Base-by-base conservation (phyloP, 2,329 filamentous ascomycete species). In the Neopestalotiopsis sp. region DNA sequence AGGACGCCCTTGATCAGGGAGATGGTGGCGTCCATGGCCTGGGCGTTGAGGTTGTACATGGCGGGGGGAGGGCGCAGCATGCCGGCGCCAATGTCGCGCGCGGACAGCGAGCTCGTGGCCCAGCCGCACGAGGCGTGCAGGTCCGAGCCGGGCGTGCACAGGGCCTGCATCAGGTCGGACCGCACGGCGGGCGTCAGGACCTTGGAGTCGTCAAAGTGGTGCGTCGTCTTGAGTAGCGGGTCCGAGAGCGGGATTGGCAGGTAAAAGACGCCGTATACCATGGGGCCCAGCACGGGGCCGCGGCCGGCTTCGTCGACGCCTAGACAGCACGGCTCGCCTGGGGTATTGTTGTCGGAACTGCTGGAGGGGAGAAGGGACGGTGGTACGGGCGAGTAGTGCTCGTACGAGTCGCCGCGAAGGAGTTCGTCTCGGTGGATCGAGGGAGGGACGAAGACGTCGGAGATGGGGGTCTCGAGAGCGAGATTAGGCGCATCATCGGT, bases 191-290 rank as follows among this genome's bases (percentile, higher is more conserved):
- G 89, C 0, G 92, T 97, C 52, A 98, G 89, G 4, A 94, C 93
- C 83, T 98, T 98, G 79, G 93, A 97, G 85, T 98, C 95, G 84
- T 98, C 92, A 82, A 98, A 98, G 84, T 91, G 92, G 83, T 97
- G 92, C 4, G 90, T 89, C 45, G 89, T 82, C 65, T 93, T 92
- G 28, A 98, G 90, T 34, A 98, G 89, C 1, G 92, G 87, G 77
- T 91, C 90, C 32, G 91, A 88, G 34, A 90, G 84, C 0, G 90
- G 86, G 1, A 93, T 80, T 65, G 97, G 97, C 72, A 97, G 93
- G 83, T 88, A 90, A 82, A 91, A 91, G 75, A 91, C 84, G 72
- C 86, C 88, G 83, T 92, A 92, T 75, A 92, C 90, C 90, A 92
- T 91, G 74, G 85, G 91, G 73, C 93, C 95, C 13, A 98, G 88